Evolutionary conservation across 1,284 basidiomycete species (phyloP).

Genomic region (Puccinia coronata): DNA sequence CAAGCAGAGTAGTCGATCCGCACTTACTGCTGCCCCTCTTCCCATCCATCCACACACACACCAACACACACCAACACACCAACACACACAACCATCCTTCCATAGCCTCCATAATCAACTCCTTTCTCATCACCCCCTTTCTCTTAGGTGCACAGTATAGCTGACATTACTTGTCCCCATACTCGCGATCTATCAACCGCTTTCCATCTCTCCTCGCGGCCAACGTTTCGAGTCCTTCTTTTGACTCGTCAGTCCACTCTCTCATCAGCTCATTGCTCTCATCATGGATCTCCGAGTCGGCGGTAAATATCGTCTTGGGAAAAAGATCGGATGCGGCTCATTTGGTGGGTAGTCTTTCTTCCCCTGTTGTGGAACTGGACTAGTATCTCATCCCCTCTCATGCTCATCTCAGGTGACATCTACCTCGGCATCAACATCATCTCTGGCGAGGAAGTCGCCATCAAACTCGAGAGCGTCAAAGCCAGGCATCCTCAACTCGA

Average conservation of each 20-base stretch:
- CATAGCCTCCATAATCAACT: background rate
- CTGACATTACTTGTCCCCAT: too few relatives aligned
- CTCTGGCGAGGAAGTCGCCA: slow-evolving; percentile 97
- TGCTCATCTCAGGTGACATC: background rate
- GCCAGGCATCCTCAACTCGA: slow-evolving; percentile 59
- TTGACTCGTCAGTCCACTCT: background rate
- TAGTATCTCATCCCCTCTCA: too few relatives aligned
- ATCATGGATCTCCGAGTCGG: slow-evolving; percentile 15
- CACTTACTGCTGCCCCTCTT: too few relatives aligned
- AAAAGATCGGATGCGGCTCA: slow-evolving; percentile 27
- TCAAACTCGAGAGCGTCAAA: slow-evolving; percentile 84
- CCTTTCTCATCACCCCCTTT: too few relatives aligned
- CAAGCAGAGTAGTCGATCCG: too few relatives aligned
- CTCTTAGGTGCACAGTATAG: too few relatives aligned
- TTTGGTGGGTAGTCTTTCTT: slow-evolving; percentile 8
- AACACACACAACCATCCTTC: background rate
- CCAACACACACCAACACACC: too few relatives aligned
- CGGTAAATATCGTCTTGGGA: slow-evolving; percentile 9
- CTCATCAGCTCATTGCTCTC: background rate
- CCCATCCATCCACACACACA: too few relatives aligned
- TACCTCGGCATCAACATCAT: slow-evolving; percentile 15
- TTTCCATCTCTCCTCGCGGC: background rate
- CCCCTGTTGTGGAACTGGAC: background rate
- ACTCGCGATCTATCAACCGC: background rate
- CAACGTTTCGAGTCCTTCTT: background rate